phyloP scores from a whole-genome alignment of 345 rosid species.

The Citrus mangshanensis region DNA sequence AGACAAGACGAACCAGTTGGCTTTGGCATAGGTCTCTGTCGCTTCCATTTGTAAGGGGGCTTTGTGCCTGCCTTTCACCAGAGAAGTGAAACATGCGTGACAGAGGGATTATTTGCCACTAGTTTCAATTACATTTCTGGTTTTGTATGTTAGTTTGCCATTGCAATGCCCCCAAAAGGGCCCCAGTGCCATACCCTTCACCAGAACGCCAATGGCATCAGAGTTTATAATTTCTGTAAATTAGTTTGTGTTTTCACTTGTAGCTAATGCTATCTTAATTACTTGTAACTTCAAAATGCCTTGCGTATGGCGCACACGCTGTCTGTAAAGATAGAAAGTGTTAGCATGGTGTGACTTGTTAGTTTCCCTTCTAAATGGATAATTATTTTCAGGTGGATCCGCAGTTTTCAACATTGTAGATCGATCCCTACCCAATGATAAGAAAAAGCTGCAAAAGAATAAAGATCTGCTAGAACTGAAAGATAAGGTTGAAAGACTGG shows the following conservation, averaged over 20 bases:
- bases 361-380: neutral
- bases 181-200: too few relatives aligned
- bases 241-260: too few relatives aligned
- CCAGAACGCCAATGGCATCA: too few relatives aligned
- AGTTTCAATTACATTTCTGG: neutral
- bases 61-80: too few relatives aligned
- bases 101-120: too few relatives aligned
- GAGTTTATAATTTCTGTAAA: neutral
- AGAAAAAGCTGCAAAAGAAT: conserved; percentile 1
- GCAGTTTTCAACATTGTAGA: conserved; percentile 3
- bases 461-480: conserved; percentile 10
- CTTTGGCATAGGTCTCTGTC: too few relatives aligned
- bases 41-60: too few relatives aligned
- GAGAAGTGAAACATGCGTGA: too few relatives aligned
- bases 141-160: neutral
- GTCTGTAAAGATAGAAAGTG: neutral
- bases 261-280: neutral
- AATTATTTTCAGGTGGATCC: conserved; percentile 14
- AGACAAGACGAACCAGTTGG: too few relatives aligned
- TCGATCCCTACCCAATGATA: neutral
- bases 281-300: neutral
- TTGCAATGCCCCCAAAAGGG: neutral
- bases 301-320: neutral
- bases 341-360: neutral
- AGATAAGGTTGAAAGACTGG: conserved; percentile 9